Conservation (phyloP, 768 basidiomycete species). For the Boletus speciosus region DNA sequence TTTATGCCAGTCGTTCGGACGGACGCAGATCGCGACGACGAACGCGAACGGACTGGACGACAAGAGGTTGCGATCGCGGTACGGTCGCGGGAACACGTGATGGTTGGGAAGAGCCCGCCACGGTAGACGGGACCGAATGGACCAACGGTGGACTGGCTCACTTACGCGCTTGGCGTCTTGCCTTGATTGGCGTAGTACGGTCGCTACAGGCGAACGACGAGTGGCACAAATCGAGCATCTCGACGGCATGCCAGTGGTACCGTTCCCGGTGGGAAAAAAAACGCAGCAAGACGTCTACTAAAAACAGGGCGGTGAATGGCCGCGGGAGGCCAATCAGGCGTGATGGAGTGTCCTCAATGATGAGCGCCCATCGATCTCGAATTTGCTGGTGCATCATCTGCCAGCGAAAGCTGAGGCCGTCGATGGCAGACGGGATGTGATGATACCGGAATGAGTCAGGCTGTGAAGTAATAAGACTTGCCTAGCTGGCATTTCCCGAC, state of each 20-base stretch:
- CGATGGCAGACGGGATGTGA: conserved; percentile 11
- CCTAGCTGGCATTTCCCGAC: conserved; percentile 16
- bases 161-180: conserved; percentile 1
- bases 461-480: conserved; percentile 22
- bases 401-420: conserved; percentile 13
- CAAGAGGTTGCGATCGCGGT: conserved; percentile 23
- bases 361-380: conserved; percentile 14
- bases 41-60: not conserved
- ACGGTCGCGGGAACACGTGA: conserved; percentile 24
- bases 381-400: conserved; percentile 25
- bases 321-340: conserved; percentile 23
- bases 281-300: conserved; percentile 14
- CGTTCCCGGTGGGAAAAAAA: not conserved
- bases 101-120: conserved; percentile 9
- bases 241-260: not conserved
- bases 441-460: conserved; percentile 13
- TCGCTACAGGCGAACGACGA: not conserved
- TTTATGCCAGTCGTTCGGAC: not conserved
- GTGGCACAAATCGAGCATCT: conserved; percentile 10
- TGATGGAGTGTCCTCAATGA: conserved; percentile 10
- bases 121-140: conserved; percentile 3
- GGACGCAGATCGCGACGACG: conserved; percentile 5
- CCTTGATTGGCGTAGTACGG: not conserved
- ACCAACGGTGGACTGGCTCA: not conserved
- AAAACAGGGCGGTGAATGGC: conserved; percentile 8